Evolutionary conservation across 805 yeast genomes (phyloP).

Genomic region (Lipomyces oligophaga): DNA sequence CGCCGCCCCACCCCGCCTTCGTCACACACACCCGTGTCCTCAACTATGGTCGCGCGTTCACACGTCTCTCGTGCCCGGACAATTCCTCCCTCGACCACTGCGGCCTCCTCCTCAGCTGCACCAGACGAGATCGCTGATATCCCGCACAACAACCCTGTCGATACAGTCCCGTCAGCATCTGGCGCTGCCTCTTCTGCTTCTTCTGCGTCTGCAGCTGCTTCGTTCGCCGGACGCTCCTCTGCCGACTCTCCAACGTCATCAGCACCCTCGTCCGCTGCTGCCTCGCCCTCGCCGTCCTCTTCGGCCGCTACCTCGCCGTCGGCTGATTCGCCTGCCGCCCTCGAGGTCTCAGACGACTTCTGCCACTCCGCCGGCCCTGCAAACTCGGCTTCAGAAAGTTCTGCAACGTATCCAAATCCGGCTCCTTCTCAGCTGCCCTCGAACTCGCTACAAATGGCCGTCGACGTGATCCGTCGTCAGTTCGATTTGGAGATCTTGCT

Average conservation of each 20-base stretch:
- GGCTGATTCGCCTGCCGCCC: neutral
- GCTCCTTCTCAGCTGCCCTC: too few relatives aligned
- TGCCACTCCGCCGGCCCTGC: too few relatives aligned
- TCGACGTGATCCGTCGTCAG: conserved; percentile 31
- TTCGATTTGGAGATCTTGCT: conserved; percentile 39
- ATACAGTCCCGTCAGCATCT: neutral
- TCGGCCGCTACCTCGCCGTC: neutral
- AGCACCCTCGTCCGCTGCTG: neutral
- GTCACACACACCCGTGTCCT: too few relatives aligned
- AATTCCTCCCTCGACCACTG: too few relatives aligned
- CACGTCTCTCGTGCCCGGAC: too few relatives aligned
- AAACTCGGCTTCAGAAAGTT: too few relatives aligned
- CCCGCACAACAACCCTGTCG: neutral
- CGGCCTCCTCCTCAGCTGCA: neutral
- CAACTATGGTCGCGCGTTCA: too few relatives aligned
- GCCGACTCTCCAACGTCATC: neutral
- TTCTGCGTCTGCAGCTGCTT: neutral
- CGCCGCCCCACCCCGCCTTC: too few relatives aligned
- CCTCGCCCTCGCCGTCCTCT: neutral
- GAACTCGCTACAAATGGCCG: conserved; percentile 15
- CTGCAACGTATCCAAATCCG: too few relatives aligned
- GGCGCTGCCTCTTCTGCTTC: neutral
- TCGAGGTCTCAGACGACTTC: too few relatives aligned
- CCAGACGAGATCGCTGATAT: neutral
- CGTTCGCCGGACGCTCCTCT: neutral